Evolutionary conservation across 441 rosid species (phyloP), one percentile per base, ranked within the genome.

Genomic region (Bruguiera hainesii): DNA sequence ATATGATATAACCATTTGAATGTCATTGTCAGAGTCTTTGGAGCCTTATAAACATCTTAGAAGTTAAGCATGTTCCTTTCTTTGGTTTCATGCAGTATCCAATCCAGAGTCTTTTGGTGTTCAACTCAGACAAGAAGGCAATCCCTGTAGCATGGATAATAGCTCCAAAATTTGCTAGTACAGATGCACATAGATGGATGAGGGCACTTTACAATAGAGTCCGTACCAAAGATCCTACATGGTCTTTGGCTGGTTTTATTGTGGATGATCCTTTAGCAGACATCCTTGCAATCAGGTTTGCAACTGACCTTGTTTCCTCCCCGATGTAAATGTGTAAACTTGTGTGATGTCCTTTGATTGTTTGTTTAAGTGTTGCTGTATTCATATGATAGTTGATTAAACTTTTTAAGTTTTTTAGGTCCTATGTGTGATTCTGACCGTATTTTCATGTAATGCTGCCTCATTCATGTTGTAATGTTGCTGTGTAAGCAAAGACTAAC

Each of bases 111-210:
- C 79, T 93, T 29, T 68, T 89, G 50, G 96, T 90, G 57, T 93
- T 93, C 87, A 74, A 93, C 84, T 82, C 91, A 3, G 96, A 89
- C 71, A 93, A 89, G 76, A 93, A 89, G 80, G 95, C 91, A 75
- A 87, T 93, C 79, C 98, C 97, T 35, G 95, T 93, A 50, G 97
- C 98, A 71, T 93, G 98, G 96, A 80, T 93, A 61, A 84, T 90
- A 74, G 81, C 88, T 63, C 95, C 95, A 1, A 81, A 83, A 64
- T 79, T 82, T 84, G 80, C 84, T 23, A 76, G 74, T 77, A 74
- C 73, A 25, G 90, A 86, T 77, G 64, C 89, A 16, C 79, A 86
- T 77, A 83, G 80, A 77, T 90, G 97, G 97, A 90, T 90, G 96
- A 86, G 96, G 72, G 93, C 95, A 39, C 84, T 90, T 69, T 89